A percentile compares a stretch with the other conserved stretches of the same genome.
phyloP scores from a whole-genome alignment of 805 yeast species.

The Candida peoriensis region DNA sequence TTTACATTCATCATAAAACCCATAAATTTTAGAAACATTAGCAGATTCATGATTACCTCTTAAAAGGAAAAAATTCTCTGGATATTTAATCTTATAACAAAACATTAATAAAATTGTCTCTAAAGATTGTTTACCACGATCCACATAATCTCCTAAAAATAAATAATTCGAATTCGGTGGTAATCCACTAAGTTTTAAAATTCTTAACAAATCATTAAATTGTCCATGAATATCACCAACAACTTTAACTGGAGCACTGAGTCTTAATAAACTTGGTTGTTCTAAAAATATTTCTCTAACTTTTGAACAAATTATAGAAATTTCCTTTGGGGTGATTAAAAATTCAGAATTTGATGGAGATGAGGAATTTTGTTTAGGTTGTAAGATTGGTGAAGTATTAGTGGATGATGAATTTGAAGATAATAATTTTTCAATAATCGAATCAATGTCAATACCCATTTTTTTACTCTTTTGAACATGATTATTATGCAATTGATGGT shows the following conservation, averaged over 20 bases:
- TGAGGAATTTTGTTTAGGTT: conserved; percentile 12
- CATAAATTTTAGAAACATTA: conserved; percentile 92
- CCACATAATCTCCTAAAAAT: conserved; percentile 95
- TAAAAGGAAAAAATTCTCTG: conserved; percentile 88
- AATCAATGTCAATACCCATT: conserved; percentile 46
- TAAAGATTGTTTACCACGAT: conserved; percentile 92
- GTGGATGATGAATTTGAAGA: conserved; percentile 20
- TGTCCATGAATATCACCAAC: conserved; percentile 98
- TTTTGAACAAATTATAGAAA: conserved; percentile 74
- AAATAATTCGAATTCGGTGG: conserved; percentile 92
- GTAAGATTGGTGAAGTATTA: conserved; percentile 11
- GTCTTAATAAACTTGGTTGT: conserved; percentile 85
- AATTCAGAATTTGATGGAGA: conserved; percentile 17
- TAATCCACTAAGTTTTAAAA: conserved; percentile 93
- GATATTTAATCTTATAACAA: conserved; percentile 93
- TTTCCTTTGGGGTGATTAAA: conserved; percentile 42
- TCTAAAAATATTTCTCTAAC: conserved; percentile 85
- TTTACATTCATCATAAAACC: conserved; percentile 97
- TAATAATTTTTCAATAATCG: conserved; percentile 55
- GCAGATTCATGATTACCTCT: conserved; percentile 99
- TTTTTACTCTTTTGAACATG: conserved; percentile 1
- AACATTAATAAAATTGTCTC: conserved; percentile 85
- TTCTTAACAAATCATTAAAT: conserved; percentile 82
- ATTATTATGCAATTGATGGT: not conserved
- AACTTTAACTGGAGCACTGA: conserved; percentile 72